phyloP scores from a whole-genome alignment of 495 filamentous ascomycete genomes.

The Evernia prunastri region DNA sequence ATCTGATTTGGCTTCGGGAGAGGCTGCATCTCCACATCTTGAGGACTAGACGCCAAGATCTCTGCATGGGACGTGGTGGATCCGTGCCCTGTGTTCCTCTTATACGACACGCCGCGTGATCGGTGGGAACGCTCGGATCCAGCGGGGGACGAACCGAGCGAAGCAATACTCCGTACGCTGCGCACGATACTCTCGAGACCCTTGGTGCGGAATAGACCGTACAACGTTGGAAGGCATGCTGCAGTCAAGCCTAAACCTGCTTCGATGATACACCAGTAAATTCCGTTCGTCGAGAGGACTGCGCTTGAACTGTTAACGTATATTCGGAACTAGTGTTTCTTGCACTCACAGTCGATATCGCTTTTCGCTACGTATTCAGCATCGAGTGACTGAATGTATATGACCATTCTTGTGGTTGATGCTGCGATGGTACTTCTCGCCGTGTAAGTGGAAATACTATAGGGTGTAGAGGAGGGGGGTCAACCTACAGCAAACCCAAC shows the following conservation, averaged over 20 bases:
- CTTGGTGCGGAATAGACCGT: neutral
- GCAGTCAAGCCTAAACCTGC: neutral
- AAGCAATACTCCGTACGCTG: conserved; percentile 2
- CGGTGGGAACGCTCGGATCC: neutral
- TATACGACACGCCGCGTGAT: neutral
- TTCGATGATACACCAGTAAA: conserved; percentile 5
- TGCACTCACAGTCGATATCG: conserved; percentile 1
- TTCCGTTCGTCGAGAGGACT: neutral
- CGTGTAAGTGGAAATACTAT: neutral
- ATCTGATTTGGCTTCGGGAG: neutral
- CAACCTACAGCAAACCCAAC: conserved; percentile 5
- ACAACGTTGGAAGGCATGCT: neutral
- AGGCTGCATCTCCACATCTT: neutral
- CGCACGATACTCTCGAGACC: conserved; percentile 4
- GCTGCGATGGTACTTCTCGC: neutral
- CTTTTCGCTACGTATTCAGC: conserved; percentile 3
- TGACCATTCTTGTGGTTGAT: conserved; percentile 5
- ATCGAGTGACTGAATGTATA: conserved; percentile 5
- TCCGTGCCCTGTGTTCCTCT: neutral
- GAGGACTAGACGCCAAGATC: neutral
- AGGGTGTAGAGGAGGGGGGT: neutral
- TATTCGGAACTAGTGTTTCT: neutral
- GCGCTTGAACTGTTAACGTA: neutral
- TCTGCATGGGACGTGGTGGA: neutral
- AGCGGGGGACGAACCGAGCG: neutral